Evolutionary conservation across 192 early-diverging fungal genomes (phyloP), one percentile per base, ranked within the genome.

Genomic region (Coemansia sp.): DNA sequence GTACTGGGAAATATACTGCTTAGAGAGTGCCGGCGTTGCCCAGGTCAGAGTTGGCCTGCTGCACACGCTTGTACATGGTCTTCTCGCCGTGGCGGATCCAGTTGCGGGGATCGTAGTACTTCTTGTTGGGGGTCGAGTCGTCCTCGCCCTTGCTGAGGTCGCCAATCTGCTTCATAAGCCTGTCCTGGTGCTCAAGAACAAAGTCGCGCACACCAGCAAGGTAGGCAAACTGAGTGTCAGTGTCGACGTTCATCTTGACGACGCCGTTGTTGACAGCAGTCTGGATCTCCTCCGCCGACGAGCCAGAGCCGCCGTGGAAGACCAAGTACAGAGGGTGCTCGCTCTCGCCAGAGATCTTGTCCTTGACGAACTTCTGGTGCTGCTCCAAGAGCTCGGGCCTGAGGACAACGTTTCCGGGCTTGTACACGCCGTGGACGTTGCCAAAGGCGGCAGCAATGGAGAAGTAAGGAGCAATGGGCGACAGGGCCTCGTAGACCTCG

Each of bases 231-330:
- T 98, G 96, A 44, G 96, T 98, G 80, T 98, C 96, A 62, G 96
- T 98, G 80, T 98, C 96, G 81, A 98, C 94, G 89, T 98, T 98
- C 96, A 98, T 98, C 93, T 98, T 98, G 85, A 98, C 89, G 33
- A 97, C 95, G 78, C 96, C 94, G 82, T 89, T 72, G 55, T 60
- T 40, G 43, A 95, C 92, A 53, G 94, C 94, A 18, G 90, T 91
- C 85, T 88, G 70, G 81, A 95, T 95, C 75, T 95, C 94, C 13
- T 89, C 66, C 68, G 87, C 81, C 63, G 90, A 87, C 46, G 92
- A 93, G 62, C 96, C 96, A 18, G 95, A 96, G 69, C 96, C 96
- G 74, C 96, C 96, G 89, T 98, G 96, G 94, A 98, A 98, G 69
- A 98, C 96, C 69, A 98, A 95, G 86, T 85, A 94, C 69, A 98